phyloP scores from a whole-genome alignment of 257 asterid species.

The Penstemon eatonii region DNA sequence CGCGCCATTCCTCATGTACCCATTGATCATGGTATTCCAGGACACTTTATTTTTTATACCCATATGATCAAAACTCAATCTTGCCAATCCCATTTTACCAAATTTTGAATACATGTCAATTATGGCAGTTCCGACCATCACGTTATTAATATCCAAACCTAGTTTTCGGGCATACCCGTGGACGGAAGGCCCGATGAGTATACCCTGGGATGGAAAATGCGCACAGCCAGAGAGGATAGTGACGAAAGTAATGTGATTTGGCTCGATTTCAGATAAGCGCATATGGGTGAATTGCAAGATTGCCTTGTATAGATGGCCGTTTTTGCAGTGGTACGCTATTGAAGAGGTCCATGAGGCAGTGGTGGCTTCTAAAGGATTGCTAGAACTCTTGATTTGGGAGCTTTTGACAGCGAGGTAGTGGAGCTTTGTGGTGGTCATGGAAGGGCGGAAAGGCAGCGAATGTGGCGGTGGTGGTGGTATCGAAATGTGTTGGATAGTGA shows the following conservation, averaged over 20 bases:
- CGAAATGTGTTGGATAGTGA: slow-evolving; percentile 15
- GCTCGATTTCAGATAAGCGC: slow-evolving; percentile 57
- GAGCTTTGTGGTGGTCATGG: slow-evolving; percentile 21
- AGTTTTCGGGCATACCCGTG: slow-evolving; percentile 64
- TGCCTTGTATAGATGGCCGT: slow-evolving; percentile 55
- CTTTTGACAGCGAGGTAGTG: slow-evolving; percentile 16
- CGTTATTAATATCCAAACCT: slow-evolving; percentile 51
- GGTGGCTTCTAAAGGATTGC: slow-evolving; percentile 26
- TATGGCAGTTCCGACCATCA: slow-evolving; percentile 72
- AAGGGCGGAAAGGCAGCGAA: slow-evolving; percentile 23
- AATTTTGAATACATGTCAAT: slow-evolving; percentile 69
- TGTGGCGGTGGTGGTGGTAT: slow-evolving; percentile 23
- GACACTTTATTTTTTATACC: slow-evolving; percentile 52
- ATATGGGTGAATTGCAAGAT: slow-evolving; percentile 47
- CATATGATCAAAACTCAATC: slow-evolving; percentile 57
- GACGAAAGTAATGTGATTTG: slow-evolving; percentile 58
- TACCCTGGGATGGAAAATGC: slow-evolving; percentile 49
- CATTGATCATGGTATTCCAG: slow-evolving; percentile 74
- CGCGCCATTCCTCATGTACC: slow-evolving; percentile 59
- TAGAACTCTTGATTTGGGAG: slow-evolving; percentile 19
- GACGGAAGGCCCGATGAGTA: slow-evolving; percentile 42
- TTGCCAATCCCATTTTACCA: slow-evolving; percentile 45
- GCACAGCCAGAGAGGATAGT: slow-evolving; percentile 74
- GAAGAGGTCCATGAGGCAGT: slow-evolving; percentile 77
- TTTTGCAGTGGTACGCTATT: slow-evolving; percentile 61